Percentiles rank a stretch among this genome's conserved stretches.
These are phyloP conservation scores for Boletus subparvulus DNA, from an alignment of 768 basidiomycete genomes.

Conservation along the genomic window DNA sequence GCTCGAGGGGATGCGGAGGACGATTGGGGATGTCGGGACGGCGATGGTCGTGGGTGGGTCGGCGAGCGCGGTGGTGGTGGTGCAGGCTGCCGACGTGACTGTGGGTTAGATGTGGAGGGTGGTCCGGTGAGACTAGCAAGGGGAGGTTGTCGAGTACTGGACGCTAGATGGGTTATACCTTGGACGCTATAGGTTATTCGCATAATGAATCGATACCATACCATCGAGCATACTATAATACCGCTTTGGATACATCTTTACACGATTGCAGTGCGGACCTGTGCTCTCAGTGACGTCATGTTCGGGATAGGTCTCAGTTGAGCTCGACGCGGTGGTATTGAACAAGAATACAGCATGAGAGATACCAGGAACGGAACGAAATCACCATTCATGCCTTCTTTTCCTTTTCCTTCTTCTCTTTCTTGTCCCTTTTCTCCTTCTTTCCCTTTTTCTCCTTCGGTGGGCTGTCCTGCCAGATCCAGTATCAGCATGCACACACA, in stretches of 20 bases:
- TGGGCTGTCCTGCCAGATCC: constrained; percentile 29
- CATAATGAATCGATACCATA: neutral
- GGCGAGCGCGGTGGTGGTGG: constrained; percentile 57
- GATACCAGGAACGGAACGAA: neutral
- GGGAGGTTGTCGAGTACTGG: no score
- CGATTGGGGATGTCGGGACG: constrained; percentile 85
- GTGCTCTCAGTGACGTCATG: neutral
- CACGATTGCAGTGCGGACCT: no score
- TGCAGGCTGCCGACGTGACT: constrained; percentile 54
- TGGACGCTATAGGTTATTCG: neutral
- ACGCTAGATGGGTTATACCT: no score
- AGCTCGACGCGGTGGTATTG: neutral
- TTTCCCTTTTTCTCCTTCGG: constrained; percentile 40
- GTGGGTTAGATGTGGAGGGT: neutral
- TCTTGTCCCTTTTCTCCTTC: constrained; percentile 39
- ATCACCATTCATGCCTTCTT: constrained; percentile 40
- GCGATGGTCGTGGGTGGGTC: constrained; percentile 67
- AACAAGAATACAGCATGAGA: neutral
- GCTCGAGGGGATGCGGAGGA: constrained; percentile 54
- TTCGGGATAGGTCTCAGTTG: neutral
- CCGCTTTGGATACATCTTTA: no score
- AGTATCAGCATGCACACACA: constrained; percentile 3
- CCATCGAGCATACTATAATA: no score
- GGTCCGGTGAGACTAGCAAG: no score
- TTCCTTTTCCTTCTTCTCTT: constrained; percentile 46